Percentiles rank a stretch among this genome's conserved stretches.
Evolutionary conservation across 2,329 filamentous ascomycete species (phyloP).

Genomic region (Blastomyces silverae): DNA sequence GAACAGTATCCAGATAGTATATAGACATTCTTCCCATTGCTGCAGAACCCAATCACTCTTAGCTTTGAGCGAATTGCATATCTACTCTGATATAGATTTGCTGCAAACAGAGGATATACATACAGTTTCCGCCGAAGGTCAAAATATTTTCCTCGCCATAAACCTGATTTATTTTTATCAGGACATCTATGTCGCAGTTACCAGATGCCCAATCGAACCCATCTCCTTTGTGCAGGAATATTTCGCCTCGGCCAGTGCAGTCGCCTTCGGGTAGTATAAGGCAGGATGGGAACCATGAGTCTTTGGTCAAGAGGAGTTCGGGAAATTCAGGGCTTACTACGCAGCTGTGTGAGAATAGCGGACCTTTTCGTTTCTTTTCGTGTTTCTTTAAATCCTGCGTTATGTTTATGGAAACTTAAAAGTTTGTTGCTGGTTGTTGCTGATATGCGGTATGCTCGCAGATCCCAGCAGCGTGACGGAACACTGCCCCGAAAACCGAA

Average conservation of each 20-base stretch:
- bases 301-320: not conserved
- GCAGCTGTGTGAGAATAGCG: constrained; percentile 3
- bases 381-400: not conserved
- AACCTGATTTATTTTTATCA: constrained; percentile 3
- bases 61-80: not conserved
- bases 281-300: not conserved
- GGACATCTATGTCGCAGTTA: constrained; percentile 7
- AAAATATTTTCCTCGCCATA: not conserved
- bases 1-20: not conserved
- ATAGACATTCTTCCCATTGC: not conserved
- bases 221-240: not conserved
- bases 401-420: not conserved
- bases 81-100: not conserved
- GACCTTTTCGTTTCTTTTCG: not conserved
- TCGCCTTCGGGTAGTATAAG: not conserved
- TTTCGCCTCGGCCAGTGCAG: constrained; percentile 14
- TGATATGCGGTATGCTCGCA: not conserved
- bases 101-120: not conserved
- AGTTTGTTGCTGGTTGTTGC: not conserved
- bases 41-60: not conserved
- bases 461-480: constrained; percentile 19
- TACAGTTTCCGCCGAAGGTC: not conserved
- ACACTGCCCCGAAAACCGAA: constrained; percentile 34
- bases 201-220: not conserved
- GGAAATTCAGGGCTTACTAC: constrained; percentile 4